These are phyloP conservation scores for Sambucus nigra DNA, from an alignment of 129 eudicot species.

Conservation along the genomic window DNA sequence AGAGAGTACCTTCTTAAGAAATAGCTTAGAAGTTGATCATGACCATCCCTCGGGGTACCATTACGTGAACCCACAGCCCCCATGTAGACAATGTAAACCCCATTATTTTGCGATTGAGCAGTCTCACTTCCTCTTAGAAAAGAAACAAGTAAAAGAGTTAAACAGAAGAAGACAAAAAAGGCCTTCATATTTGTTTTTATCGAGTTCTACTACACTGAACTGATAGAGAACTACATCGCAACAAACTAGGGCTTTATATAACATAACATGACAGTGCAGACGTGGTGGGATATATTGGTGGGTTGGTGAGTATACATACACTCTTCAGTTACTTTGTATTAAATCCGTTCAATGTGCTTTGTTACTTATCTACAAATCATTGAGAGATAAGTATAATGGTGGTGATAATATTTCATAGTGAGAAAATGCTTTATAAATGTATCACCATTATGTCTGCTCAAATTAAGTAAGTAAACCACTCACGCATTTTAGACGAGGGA, in stretches of 20 bases:
- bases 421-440: too few relatives aligned
- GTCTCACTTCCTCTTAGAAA: slow-evolving; percentile 14
- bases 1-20: slow-evolving; percentile 29
- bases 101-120: slow-evolving; percentile 27
- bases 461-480: too few relatives aligned
- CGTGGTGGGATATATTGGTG: not conserved
- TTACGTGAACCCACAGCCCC: slow-evolving; percentile 37
- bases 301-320: not conserved
- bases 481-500: too few relatives aligned
- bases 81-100: slow-evolving; percentile 65
- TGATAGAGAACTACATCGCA: slow-evolving; percentile 1
- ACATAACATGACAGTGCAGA: too few relatives aligned
- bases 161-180: slow-evolving; percentile 9
- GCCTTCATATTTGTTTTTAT: slow-evolving; percentile 22
- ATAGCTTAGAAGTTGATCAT: slow-evolving; percentile 43
- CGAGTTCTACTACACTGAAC: slow-evolving; percentile 9
- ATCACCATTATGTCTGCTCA: too few relatives aligned
- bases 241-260: slow-evolving; percentile 1
- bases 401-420: not conserved
- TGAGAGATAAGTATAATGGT: slow-evolving; percentile 1
- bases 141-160: slow-evolving; percentile 13
- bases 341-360: not conserved
- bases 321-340: not conserved
- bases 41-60: slow-evolving; percentile 23
- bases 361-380: slow-evolving; percentile 1